Percentiles rank a stretch among this genome's conserved stretches.
Evolutionary conservation across 164 flowering plant species (phyloP).

Genomic region (Santalum album): DNA sequence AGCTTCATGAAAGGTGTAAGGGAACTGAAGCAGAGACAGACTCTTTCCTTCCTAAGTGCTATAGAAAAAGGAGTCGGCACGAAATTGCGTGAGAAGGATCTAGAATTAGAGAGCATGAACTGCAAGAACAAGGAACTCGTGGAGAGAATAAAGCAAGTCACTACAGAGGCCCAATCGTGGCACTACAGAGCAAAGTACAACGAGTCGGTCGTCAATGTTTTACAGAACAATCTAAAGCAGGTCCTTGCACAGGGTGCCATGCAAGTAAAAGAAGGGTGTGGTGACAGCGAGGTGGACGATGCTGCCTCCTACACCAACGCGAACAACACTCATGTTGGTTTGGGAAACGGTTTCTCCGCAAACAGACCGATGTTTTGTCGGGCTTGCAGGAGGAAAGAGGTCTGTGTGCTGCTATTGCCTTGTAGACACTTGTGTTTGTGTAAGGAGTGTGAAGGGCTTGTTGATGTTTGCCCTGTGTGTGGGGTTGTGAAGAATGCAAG

Average conservation of each 20-base stretch:
- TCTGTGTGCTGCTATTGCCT: slow-evolving; percentile 67
- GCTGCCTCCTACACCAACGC: slow-evolving; percentile 56
- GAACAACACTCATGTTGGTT: slow-evolving; percentile 21
- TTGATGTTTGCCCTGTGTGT: slow-evolving; percentile 68
- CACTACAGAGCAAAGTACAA: slow-evolving; percentile 66
- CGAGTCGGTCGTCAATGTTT: slow-evolving; percentile 51
- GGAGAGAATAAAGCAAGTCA: slow-evolving; percentile 63
- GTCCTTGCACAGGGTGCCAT: slow-evolving; percentile 58
- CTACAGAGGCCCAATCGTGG: slow-evolving; percentile 70
- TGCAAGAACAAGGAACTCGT: slow-evolving; percentile 60
- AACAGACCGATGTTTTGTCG: slow-evolving; percentile 39
- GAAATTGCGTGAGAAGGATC: slow-evolving; percentile 60
- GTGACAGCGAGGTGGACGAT: slow-evolving; percentile 76
- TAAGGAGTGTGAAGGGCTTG: slow-evolving; percentile 57
- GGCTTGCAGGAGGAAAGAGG: slow-evolving; percentile 62
- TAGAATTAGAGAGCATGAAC: slow-evolving; percentile 56
- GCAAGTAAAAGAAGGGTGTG: slow-evolving; percentile 71
- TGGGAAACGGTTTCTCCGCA: slow-evolving; percentile 12
- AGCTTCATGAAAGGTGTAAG: slow-evolving; percentile 52
- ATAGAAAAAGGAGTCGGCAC: slow-evolving; percentile 50
- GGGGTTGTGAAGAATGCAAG: slow-evolving; percentile 49
- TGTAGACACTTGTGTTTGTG: slow-evolving; percentile 86
- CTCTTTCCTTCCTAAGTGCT: slow-evolving; percentile 41
- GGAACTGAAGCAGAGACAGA: slow-evolving; percentile 66
- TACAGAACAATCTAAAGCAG: slow-evolving; percentile 63